phyloP scores from a whole-genome alignment of 441 rosid genomes.

The Erodium trifolium region DNA sequence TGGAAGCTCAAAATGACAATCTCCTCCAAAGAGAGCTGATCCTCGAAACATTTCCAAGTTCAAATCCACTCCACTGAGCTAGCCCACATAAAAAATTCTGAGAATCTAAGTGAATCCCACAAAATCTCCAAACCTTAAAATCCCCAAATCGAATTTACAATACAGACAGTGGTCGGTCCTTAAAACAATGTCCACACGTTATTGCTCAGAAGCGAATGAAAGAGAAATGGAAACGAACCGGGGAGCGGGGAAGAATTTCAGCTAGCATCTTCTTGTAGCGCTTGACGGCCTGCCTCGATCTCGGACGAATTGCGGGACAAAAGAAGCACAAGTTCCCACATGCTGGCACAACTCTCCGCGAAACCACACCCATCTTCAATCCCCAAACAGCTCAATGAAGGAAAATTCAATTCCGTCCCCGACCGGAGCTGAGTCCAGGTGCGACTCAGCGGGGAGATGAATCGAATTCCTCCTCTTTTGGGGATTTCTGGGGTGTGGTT shows the following conservation, averaged over 20 bases:
- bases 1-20: background rate
- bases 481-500: background rate
- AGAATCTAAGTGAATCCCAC: too few relatives aligned
- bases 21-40: too few relatives aligned
- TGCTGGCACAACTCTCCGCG: conserved; percentile 44
- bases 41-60: background rate
- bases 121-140: too few relatives aligned
- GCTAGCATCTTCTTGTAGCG: conserved; percentile 67
- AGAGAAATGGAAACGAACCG: conserved; percentile 27
- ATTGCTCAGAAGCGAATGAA: too few relatives aligned
- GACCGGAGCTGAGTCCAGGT: too few relatives aligned
- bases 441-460: background rate
- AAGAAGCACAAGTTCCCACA: conserved; percentile 54
- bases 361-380: conserved; percentile 30
- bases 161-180: too few relatives aligned
- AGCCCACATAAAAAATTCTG: background rate
- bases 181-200: too few relatives aligned
- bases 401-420: background rate
- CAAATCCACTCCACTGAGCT: conserved; percentile 2
- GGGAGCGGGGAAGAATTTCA: conserved; percentile 51
- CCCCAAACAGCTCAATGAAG: background rate
- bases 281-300: conserved; percentile 72
- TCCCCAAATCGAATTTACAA: too few relatives aligned
- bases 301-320: conserved; percentile 55
- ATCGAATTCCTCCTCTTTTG: conserved; percentile 1